A percentile compares a stretch with the other conserved stretches of the same genome.
phyloP scores from a whole-genome alignment of 768 basidiomycete genomes.

The Trametes maxima region DNA sequence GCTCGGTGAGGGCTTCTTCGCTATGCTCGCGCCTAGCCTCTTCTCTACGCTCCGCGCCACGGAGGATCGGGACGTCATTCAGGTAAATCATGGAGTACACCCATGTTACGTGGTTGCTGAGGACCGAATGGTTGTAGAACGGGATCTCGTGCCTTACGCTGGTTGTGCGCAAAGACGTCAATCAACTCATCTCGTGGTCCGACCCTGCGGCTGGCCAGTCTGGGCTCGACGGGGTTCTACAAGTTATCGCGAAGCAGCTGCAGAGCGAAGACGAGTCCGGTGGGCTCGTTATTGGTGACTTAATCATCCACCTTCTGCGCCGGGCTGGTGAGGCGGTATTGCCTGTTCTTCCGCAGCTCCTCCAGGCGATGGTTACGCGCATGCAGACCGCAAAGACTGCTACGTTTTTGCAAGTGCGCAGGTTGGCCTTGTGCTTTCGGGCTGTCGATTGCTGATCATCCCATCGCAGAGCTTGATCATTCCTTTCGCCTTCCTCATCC shows the following conservation, averaged over 20 bases:
- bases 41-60: slow-evolving; percentile 68
- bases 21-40: slow-evolving; percentile 69
- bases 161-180: slow-evolving; percentile 84
- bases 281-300: slow-evolving; percentile 90
- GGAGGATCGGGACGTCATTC: slow-evolving; percentile 86
- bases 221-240: slow-evolving; percentile 76
- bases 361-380: slow-evolving; percentile 80
- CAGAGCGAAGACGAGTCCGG: slow-evolving; percentile 86
- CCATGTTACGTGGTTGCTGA: not conserved
- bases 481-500: slow-evolving; percentile 92
- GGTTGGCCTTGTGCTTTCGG: not conserved
- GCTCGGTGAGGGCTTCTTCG: slow-evolving; percentile 82
- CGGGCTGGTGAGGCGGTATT: slow-evolving; percentile 79
- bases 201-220: slow-evolving; percentile 60
- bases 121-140: slow-evolving; percentile 49
- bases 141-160: slow-evolving; percentile 81
- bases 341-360: slow-evolving; percentile 83
- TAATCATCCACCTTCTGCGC: slow-evolving; percentile 91
- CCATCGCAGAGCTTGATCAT: slow-evolving; percentile 74
- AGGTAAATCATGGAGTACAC: slow-evolving; percentile 46
- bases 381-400: slow-evolving; percentile 88
- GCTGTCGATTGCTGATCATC: not conserved
- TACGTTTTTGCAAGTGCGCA: slow-evolving; percentile 80
- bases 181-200: slow-evolving; percentile 78
- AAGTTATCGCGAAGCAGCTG: slow-evolving; percentile 76